phyloP scores from a whole-genome alignment of 1,284 basidiomycete genomes.

The Sporisorium graminicola region DNA sequence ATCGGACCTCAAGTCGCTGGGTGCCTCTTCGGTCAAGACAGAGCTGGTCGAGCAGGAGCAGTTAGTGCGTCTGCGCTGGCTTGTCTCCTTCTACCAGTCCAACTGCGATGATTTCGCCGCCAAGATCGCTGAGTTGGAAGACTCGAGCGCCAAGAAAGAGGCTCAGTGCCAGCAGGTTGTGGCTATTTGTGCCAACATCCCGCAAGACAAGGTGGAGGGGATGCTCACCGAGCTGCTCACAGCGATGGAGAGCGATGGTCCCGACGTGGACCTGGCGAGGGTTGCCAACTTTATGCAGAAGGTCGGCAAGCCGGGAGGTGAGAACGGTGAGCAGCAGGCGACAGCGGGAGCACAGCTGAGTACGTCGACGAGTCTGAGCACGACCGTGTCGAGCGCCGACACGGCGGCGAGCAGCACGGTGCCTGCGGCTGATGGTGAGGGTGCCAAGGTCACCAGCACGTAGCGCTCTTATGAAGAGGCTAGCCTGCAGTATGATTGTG shows the following conservation, averaged over 20 bases:
- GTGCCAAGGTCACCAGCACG: not conserved
- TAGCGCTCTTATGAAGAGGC: not conserved
- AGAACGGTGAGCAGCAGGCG: not conserved
- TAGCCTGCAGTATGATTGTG: not conserved
- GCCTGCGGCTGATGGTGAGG: not conserved
- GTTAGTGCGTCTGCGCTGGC: slow-evolving; percentile 56
- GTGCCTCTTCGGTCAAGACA: not conserved
- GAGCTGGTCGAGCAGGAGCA: slow-evolving; percentile 22
- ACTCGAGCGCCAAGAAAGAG: slow-evolving; percentile 81
- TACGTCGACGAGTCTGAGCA: slow-evolving; percentile 13
- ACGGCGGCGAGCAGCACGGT: slow-evolving; percentile 15
- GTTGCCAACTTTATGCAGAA: slow-evolving; percentile 87
- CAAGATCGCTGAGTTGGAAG: slow-evolving; percentile 82
- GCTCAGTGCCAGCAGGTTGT: slow-evolving; percentile 91
- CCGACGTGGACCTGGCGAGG: slow-evolving; percentile 83
- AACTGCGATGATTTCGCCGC: slow-evolving; percentile 73
- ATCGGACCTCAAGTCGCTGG: slow-evolving; percentile 12
- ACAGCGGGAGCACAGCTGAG: slow-evolving; percentile 3
- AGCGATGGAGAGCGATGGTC: slow-evolving; percentile 87
- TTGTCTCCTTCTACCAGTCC: slow-evolving; percentile 23
- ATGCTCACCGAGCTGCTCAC: slow-evolving; percentile 88
- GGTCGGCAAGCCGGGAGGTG: slow-evolving; percentile 25
- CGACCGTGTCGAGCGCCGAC: slow-evolving; percentile 10
- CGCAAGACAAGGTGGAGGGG: slow-evolving; percentile 89
- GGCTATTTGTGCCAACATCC: slow-evolving; percentile 86